Base-by-base conservation (phyloP, 495 filamentous ascomycete genomes). In the Neurospora sublineolata region DNA sequence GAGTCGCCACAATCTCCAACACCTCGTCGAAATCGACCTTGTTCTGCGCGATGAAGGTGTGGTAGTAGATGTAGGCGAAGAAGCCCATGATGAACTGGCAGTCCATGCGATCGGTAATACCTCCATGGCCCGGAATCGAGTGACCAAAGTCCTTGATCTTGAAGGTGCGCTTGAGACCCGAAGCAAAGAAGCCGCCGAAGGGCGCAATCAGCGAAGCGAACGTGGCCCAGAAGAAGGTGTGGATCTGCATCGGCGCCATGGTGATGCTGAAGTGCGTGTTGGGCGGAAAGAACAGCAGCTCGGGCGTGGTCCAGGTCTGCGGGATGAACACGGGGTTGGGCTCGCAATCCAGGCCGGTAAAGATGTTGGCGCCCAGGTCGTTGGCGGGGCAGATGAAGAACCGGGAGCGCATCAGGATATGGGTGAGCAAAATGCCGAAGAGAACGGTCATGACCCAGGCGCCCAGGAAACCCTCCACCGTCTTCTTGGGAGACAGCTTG, bases 51-150 rank as follows among this genome's bases (percentile, higher is more conserved):
- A 99, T 95, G 80, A 99, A 99, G 77, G 93, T 94, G 80, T 97
- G 93, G 82, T 95, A 98, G 82, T 99, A 99, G 86, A 99, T 92
- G 82, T 92, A 98, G 14, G 96, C 88, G 76, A 99, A 98, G 84
- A 97, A 93, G 11, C 96, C 96, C 96, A 99, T 99, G 83, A 97
- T 98, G 83, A 97, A 97, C 79, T 99, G 96, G 82, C 96, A 99
- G 77, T 99, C 96, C 96, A 99, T 98, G 33, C 96, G 90, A 80
- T 99, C 96, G 8, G 96, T 99, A 81, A 99, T 98, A 74, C 96
- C 96, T 68, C 96, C 96, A 76, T 99, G 96, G 42, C 96, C 96
- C 3, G 96, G 96, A 75, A 99, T 98, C 23, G 92, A 93, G 79
- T 99, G 93, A 77, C 96, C 96, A 80, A 99, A 99, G 83, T 99